phyloP scores from a whole-genome alignment of 495 filamentous ascomycete species.

The Podospora sp. region DNA sequence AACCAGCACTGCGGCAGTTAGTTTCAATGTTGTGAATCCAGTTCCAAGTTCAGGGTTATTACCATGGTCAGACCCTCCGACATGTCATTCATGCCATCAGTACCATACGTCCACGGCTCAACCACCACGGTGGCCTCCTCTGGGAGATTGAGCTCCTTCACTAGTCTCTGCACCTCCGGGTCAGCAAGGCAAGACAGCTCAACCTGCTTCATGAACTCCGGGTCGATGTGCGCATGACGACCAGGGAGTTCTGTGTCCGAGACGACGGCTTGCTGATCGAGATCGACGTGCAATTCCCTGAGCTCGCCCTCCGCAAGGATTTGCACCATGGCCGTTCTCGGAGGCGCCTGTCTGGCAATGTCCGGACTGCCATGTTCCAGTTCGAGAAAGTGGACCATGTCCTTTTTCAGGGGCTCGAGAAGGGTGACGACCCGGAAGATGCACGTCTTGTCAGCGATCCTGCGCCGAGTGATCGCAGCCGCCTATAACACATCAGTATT shows the following conservation, averaged over 20 bases:
- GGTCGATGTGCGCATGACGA: conserved; percentile 56
- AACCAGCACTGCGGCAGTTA: conserved; percentile 66
- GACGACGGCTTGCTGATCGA: conserved; percentile 32
- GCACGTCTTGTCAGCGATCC: conserved; percentile 38
- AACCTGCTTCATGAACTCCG: conserved; percentile 56
- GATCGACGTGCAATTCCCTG: conserved; percentile 56
- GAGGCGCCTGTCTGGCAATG: conserved; percentile 42
- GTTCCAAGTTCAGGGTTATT: conserved; percentile 32
- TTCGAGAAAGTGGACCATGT: conserved; percentile 51
- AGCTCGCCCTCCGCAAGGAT: conserved; percentile 47
- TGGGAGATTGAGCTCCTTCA: conserved; percentile 62
- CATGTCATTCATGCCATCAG: conserved; percentile 30
- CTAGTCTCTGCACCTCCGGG: conserved; percentile 57
- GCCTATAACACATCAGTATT: neutral
- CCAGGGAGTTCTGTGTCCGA: conserved; percentile 1
- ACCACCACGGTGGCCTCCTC: conserved; percentile 60
- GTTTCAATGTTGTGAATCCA: conserved; percentile 37
- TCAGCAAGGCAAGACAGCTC: conserved; percentile 60
- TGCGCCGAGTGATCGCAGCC: neutral
- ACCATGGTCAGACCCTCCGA: conserved; percentile 59
- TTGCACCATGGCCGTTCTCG: conserved; percentile 8
- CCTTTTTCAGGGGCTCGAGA: conserved; percentile 61
- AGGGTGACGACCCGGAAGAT: conserved; percentile 66
- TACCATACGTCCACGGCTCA: conserved; percentile 74
- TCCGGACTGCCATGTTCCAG: conserved; percentile 7